A percentile compares a stretch with the other conserved stretches of the same genome.
These are phyloP conservation scores for Dissoconium aciculare DNA, from an alignment of 2,329 filamentous ascomycete genomes.

Conservation along the genomic window DNA sequence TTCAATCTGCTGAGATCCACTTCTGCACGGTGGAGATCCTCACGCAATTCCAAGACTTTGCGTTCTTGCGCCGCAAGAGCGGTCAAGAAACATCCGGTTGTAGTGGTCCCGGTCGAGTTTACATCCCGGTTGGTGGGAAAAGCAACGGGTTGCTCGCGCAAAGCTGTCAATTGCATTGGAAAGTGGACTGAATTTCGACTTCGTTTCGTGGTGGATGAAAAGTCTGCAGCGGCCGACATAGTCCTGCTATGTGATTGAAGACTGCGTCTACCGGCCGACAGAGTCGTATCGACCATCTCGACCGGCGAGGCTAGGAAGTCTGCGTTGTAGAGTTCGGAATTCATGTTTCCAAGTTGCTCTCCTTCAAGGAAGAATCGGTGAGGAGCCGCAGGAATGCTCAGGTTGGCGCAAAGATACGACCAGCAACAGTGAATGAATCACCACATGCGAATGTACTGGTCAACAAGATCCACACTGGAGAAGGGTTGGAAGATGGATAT, in stretches of 20 bases:
- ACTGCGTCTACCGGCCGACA: conserved; percentile 10
- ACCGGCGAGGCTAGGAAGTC: not conserved
- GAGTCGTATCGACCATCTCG: not conserved
- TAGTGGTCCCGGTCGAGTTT: no score
- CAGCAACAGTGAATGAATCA: no score
- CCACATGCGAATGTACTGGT: no score
- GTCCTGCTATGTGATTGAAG: conserved; percentile 19
- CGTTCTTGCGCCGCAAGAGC: conserved; percentile 86
- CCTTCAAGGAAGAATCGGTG: no score
- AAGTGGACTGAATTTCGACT: conserved; percentile 37
- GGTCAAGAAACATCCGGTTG: conserved; percentile 64
- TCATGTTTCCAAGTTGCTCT: no score
- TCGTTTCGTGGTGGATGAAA: conserved; percentile 9
- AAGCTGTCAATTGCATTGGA: conserved; percentile 30
- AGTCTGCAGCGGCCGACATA: conserved; percentile 15
- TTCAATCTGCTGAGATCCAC: conserved; percentile 61
- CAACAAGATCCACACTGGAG: no score
- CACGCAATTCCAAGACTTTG: conserved; percentile 73
- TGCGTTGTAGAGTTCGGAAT: no score
- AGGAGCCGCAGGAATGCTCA: no score
- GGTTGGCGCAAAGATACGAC: no score
- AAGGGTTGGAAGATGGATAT: no score
- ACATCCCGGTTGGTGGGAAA: no score
- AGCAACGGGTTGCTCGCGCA: no score
- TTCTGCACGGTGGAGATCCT: conserved; percentile 78